Evolutionary conservation across 495 filamentous ascomycete genomes (phyloP), one percentile per base, ranked within the genome.

Genomic region (Physcia stellaris): DNA sequence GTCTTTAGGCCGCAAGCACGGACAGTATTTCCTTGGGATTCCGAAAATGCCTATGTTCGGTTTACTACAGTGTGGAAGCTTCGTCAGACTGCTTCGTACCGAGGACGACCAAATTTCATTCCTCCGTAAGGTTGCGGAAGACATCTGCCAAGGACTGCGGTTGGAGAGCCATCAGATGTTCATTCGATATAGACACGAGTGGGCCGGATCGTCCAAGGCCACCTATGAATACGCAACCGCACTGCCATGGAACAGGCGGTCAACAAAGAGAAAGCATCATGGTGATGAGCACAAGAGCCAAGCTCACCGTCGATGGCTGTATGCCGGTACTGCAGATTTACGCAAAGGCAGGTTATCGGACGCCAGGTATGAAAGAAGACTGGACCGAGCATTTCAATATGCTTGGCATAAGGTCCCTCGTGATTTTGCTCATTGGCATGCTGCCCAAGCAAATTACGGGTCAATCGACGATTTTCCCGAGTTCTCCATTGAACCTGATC

Each of bases 1-100:
- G 19, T 40, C 38, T 11, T 23, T 40, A 23, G 38, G 38, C 16
- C 38, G 38, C 17, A 40, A 32, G 29, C 38, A 40, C 19, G 38
- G 26, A 7, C 18, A 32, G 10, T 15, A 17, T n/a, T 40, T 40
- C 16, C 38, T 40, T 6, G 38, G 38, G 17, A 30, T 18, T 6
- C 38, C 38, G 6, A 6, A 26, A 18, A 27, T 13, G 23, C 38
- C 38, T 18, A 4, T 6, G 10, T 32, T 40, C 17, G 38, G 38
- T 13, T n/a, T 32, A 2, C 26, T 40, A 2, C 18, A 32, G 5
- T 18, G 23, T 10, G 38, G 38, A n/a, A 7, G 17, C 12, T 40
- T 40, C 13, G 5, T 40, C 2, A 40, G 29, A 2, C 16, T 40
- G 17, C n/a, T 40, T 11, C 4, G 19, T 16, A n/a, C 5, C 9